phyloP scores from a whole-genome alignment of 257 asterid species.

The Nicotiana otophora region DNA sequence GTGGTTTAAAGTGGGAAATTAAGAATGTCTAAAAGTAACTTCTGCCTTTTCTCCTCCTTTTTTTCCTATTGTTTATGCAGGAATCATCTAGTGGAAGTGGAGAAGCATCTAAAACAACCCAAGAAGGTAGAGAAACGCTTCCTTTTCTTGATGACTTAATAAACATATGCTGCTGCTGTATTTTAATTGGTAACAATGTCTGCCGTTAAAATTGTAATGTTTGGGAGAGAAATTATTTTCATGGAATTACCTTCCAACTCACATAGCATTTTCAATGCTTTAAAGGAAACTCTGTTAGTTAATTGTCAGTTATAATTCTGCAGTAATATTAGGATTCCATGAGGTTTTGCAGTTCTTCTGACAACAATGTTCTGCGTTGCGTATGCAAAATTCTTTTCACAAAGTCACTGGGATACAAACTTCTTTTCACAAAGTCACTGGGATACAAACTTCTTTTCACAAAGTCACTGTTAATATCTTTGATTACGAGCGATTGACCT shows the following conservation, averaged over 20 bases:
- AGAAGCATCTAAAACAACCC: slow-evolving; percentile 47
- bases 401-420: background rate
- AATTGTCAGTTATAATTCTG: background rate
- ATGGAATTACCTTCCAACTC: background rate
- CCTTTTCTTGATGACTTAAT: background rate
- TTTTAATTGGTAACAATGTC: background rate
- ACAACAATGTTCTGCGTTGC: background rate
- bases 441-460: background rate
- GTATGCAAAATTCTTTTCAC: background rate
- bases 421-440: background rate
- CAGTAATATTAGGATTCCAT: background rate
- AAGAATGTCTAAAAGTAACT: background rate
- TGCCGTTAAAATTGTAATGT: background rate
- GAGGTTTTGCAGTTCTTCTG: background rate
- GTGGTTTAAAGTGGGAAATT: background rate
- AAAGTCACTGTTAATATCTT: background rate
- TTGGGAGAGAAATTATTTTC: background rate
- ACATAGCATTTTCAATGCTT: background rate
- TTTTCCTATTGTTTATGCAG: slow-evolving; percentile 34
- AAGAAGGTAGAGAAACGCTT: slow-evolving; percentile 44
- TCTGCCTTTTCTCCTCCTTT: background rate
- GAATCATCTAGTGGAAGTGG: slow-evolving; percentile 63
- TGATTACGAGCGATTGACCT: background rate
- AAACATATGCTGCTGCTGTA: background rate
- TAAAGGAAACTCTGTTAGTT: background rate